A percentile compares a stretch with the other conserved stretches of the same genome.
These are phyloP conservation scores for Nemania bipapillata DNA, from an alignment of 2,329 filamentous ascomycete genomes.

Conservation along the genomic window DNA sequence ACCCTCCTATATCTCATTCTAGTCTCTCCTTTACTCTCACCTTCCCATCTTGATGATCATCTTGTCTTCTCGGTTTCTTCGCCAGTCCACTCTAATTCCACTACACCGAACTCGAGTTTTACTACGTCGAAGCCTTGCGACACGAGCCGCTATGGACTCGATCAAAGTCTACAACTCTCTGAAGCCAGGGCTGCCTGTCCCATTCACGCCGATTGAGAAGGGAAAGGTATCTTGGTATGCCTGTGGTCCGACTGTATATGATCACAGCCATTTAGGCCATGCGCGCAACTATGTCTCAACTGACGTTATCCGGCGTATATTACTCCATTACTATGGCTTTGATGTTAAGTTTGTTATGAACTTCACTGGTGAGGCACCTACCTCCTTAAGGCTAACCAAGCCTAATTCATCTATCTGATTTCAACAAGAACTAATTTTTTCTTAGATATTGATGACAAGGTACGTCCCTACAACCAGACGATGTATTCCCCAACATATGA, in stretches of 20 bases:
- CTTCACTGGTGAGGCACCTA: constrained; percentile 66
- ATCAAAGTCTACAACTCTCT: constrained; percentile 85
- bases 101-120: constrained; percentile 44
- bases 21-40: neutral
- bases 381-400: neutral
- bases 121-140: constrained; percentile 51
- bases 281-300: constrained; percentile 91
- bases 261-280: constrained; percentile 80
- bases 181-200: constrained; percentile 74
- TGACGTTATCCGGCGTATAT: constrained; percentile 85
- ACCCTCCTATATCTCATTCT: neutral
- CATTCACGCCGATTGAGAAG: constrained; percentile 77
- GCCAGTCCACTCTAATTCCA: constrained; percentile 48
- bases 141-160: constrained; percentile 60
- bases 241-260: constrained; percentile 86
- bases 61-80: constrained; percentile 36
- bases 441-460: constrained; percentile 78
- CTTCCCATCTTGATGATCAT: constrained; percentile 33
- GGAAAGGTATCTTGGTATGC: constrained; percentile 85
- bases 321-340: constrained; percentile 85
- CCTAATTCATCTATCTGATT: neutral
- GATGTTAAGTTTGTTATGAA: constrained; percentile 91
- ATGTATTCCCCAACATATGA: constrained; percentile 66
- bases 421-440: constrained; percentile 21
- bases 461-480: constrained; percentile 67